phyloP scores from a whole-genome alignment of 2,329 filamentous ascomycete genomes.

The Colletotrichum incanum region DNA sequence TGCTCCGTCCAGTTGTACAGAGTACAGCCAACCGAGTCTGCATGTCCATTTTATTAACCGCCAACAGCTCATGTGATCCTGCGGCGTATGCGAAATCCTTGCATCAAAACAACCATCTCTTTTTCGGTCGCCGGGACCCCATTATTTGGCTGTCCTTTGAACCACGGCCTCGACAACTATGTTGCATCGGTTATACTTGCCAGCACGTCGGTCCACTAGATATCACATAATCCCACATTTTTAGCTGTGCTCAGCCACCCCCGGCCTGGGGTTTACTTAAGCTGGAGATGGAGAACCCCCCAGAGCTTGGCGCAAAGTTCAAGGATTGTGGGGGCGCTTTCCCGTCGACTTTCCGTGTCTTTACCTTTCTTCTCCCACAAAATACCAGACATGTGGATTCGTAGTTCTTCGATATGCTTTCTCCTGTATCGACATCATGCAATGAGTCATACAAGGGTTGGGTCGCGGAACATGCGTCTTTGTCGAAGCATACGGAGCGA shows the following conservation, averaged over 20 bases:
- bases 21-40: background rate
- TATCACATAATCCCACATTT: conserved; percentile 21
- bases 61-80: conserved; percentile 12
- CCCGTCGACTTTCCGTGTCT: conserved; percentile 12
- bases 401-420: background rate
- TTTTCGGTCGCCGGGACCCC: background rate
- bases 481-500: background rate
- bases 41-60: background rate
- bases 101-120: background rate
- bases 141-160: conserved; percentile 2
- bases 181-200: conserved; percentile 36
- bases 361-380: background rate
- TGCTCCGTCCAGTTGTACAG: background rate
- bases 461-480: background rate
- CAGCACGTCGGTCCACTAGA: background rate
- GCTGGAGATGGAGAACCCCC: conserved; percentile 3
- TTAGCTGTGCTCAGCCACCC: conserved; percentile 38
- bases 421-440: background rate
- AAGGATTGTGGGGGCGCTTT: conserved; percentile 21
- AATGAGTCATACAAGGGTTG: too few relatives aligned
- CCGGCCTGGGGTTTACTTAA: conserved; percentile 14
- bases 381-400: background rate
- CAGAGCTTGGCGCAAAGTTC: conserved; percentile 33
- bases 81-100: background rate
- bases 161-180: background rate